These are phyloP conservation scores for Clonostachys byssicola DNA, from an alignment of 2,329 filamentous ascomycete species.

Conservation along the genomic window DNA sequence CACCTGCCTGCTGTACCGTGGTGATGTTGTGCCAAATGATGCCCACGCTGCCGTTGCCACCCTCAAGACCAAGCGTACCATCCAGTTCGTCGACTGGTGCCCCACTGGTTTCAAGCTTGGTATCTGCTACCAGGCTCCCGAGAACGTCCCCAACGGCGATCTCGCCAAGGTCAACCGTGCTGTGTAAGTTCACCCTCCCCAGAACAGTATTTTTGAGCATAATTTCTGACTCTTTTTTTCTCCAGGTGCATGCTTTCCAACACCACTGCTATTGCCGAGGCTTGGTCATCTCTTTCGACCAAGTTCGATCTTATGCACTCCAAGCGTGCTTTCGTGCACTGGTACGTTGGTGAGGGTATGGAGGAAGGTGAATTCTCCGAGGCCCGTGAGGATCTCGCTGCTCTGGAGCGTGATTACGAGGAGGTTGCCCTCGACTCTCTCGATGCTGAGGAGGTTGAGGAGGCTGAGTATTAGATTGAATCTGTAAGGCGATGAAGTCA, in stretches of 20 bases:
- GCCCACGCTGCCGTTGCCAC: conserved; percentile 88
- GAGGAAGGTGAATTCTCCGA: conserved; percentile 99
- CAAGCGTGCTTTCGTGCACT: conserved; percentile 99
- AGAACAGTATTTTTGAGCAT: background rate
- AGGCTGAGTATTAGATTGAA: conserved; percentile 79
- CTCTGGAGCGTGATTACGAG: conserved; percentile 97
- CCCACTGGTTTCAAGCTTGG: conserved; percentile 99
- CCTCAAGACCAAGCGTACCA: conserved; percentile 98
- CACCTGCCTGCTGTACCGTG: conserved; percentile 95
- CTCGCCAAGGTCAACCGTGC: conserved; percentile 97
- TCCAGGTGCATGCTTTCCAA: conserved; percentile 94
- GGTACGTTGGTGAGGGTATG: conserved; percentile 99
- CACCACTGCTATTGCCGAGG: conserved; percentile 97
- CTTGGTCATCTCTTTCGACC: conserved; percentile 91
- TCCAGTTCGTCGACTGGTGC: conserved; percentile 99
- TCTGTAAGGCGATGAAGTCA: background rate
- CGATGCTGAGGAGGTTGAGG: conserved; percentile 81
- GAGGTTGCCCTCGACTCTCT: conserved; percentile 95
- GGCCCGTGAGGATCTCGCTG: conserved; percentile 96
- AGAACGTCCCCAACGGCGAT: conserved; percentile 94
- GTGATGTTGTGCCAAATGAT: conserved; percentile 96
- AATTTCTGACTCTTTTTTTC: background rate
- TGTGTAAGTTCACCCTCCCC: conserved; percentile 62
- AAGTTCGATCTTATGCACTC: conserved; percentile 99
- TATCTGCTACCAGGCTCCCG: conserved; percentile 98